Evolutionary conservation across 129 eudicot genomes (phyloP), one percentile per base, ranked within the genome.

Genomic region (Ambrosia artemisiifolia): DNA sequence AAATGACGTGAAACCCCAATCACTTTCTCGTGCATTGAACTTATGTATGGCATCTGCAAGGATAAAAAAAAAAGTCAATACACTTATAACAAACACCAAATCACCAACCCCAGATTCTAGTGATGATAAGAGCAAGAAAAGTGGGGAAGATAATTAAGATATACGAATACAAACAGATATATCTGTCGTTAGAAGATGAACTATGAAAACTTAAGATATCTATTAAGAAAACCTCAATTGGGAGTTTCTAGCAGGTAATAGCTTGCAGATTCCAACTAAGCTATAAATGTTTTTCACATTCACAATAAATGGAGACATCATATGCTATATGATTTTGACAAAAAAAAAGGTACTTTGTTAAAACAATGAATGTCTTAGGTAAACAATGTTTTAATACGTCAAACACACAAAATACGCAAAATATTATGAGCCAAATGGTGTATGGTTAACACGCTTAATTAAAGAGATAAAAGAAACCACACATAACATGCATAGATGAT

Each of bases 1-100:
- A 78, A 93, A 93, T 24, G 98, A 89, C 0, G 98, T 93, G 77
- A 93, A 93, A 54, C 98, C 98, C 98, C 98, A 93, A 83, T 93
- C 98, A 73, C 96, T 93, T 86, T 90, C 96, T 17, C 98, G 78
- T 2, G 88, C 85, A 86, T 83, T 84, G 62, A 93, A 93, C 79
- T 82, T 87, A 83, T 93, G 98, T 54, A 87, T 92, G 28, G 98
- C 83, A 33, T 93, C 98, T 93, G 83, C 85, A 82, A 56, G 79
- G 65, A 16, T 3, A 69, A 69, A 77, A 63, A 32, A 32, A 14
- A 36, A 4, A 36, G 68, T 55, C 71, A 84, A 84, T 55, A 46
- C 71, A 36, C 43, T 49, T 35, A 20, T 73, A 68, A 34, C 4
- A 11, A 20, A 5, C 43, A 36, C 7, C 8, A 36, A 36, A 32